Evolutionary conservation across 2,329 filamentous ascomycete species (phyloP).

Genomic region (Acephala macrosclerotiorum): DNA sequence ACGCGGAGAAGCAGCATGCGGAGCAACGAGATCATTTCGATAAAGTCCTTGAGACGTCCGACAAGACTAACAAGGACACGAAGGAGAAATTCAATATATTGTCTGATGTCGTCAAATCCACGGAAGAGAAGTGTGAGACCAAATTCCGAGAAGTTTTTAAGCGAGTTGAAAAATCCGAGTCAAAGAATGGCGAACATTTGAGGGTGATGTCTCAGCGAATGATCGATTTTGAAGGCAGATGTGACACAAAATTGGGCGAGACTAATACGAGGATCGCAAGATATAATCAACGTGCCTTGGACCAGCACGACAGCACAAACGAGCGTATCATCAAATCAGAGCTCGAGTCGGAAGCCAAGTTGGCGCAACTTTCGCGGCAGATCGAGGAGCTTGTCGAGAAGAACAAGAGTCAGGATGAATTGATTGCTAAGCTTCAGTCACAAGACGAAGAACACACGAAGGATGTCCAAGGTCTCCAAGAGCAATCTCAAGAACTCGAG

Average conservation of each 20-base stretch:
- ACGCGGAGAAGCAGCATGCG: background rate
- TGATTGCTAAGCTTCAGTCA: background rate
- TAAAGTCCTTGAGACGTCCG: conserved; percentile 1
- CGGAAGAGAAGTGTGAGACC: conserved; percentile 6
- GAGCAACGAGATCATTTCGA: conserved; percentile 3
- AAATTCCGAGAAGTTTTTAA: background rate
- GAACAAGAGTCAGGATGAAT: background rate
- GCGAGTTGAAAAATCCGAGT: conserved; percentile 2
- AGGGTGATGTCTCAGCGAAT: background rate
- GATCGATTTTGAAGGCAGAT: background rate
- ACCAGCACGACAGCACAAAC: conserved; percentile 15
- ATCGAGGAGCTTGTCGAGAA: background rate
- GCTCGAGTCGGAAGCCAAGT: background rate
- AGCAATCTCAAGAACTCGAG: background rate
- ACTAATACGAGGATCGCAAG: conserved; percentile 9
- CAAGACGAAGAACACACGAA: background rate
- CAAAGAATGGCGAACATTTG: conserved; percentile 5
- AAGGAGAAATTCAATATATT: conserved; percentile 8
- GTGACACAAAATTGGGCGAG: background rate
- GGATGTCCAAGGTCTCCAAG: background rate
- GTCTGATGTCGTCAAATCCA: background rate
- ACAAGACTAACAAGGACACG: background rate
- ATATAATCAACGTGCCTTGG: conserved; percentile 15
- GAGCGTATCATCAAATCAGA: background rate
- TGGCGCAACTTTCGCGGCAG: background rate